Evolutionary conservation across 2,329 filamentous ascomycete genomes (phyloP).

Genomic region (Talaromyces funiculosus): DNA sequence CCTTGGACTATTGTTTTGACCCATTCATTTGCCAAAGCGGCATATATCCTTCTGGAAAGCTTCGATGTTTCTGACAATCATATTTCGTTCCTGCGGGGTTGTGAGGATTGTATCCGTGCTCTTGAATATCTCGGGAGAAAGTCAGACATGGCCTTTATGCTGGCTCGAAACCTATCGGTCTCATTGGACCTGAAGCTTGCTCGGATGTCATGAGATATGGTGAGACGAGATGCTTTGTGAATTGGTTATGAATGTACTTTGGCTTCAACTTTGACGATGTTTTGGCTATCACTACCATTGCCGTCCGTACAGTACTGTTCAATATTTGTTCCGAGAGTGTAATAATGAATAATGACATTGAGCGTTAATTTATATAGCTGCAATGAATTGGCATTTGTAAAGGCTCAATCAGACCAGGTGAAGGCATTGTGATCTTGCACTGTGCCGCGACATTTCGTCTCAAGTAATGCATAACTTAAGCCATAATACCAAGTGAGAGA

Average conservation of each 20-base stretch:
- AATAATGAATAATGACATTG: no score
- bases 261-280: neutral
- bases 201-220: neutral
- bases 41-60: slow-evolving; percentile 34
- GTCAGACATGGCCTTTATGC: slow-evolving; percentile 47
- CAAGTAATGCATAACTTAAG: no score
- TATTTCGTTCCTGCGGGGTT: slow-evolving; percentile 22
- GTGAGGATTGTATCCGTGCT: slow-evolving; percentile 48
- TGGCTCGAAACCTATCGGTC: slow-evolving; percentile 23
- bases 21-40: slow-evolving; percentile 48
- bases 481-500: no score
- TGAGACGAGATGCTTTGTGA: neutral
- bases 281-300: neutral
- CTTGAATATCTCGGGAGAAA: slow-evolving; percentile 53
- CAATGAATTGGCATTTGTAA: no score
- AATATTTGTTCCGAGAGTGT: no score
- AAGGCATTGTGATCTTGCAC: no score
- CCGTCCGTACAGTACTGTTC: no score
- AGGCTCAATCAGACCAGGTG: no score
- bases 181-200: slow-evolving; percentile 7
- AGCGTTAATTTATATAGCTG: no score
- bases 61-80: neutral
- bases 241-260: neutral
- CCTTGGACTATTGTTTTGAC: slow-evolving; percentile 56
- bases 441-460: no score